Evolutionary conservation across 129 eudicot genomes (phyloP).

Genomic region (Flaveria trinervia): DNA sequence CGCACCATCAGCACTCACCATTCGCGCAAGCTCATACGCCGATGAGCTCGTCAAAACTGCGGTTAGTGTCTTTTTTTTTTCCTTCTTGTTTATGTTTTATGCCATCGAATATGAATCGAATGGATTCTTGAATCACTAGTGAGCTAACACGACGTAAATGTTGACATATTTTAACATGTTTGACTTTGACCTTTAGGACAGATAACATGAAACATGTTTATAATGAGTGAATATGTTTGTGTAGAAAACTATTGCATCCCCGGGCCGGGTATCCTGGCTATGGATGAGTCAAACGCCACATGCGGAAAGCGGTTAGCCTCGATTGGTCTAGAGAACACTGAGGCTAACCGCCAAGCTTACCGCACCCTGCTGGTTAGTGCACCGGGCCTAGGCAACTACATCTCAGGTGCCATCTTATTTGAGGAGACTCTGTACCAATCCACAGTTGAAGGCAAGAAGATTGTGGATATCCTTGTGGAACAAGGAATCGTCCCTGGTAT

Average conservation of each 20-base stretch:
- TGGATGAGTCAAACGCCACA: slow-evolving; percentile 83
- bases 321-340: slow-evolving; percentile 72
- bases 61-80: slow-evolving; percentile 31
- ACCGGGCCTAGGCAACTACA: slow-evolving; percentile 70
- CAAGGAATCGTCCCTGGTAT: slow-evolving; percentile 68
- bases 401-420: slow-evolving; percentile 77
- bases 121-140: background rate
- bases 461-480: slow-evolving; percentile 52
- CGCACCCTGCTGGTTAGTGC: slow-evolving; percentile 63
- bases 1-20: slow-evolving; percentile 52
- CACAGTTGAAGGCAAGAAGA: slow-evolving; percentile 63
- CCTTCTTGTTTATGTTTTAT: background rate
- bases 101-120: slow-evolving; percentile 3
- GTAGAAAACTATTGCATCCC: slow-evolving; percentile 67
- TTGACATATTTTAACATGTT: too few relatives aligned
- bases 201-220: background rate
- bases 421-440: slow-evolving; percentile 76
- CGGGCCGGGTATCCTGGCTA: slow-evolving; percentile 75
- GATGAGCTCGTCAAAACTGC: slow-evolving; percentile 95
- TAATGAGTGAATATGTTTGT: slow-evolving; percentile 19
- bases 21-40: slow-evolving; percentile 63
- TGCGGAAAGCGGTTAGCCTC: slow-evolving; percentile 79
- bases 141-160: too few relatives aligned
- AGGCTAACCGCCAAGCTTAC: slow-evolving; percentile 85
- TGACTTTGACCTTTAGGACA: too few relatives aligned